Evolutionary conservation across 148 eudicot genomes (phyloP), one percentile per base, ranked within the genome.

Genomic region (Dianthus caryophyllus): DNA sequence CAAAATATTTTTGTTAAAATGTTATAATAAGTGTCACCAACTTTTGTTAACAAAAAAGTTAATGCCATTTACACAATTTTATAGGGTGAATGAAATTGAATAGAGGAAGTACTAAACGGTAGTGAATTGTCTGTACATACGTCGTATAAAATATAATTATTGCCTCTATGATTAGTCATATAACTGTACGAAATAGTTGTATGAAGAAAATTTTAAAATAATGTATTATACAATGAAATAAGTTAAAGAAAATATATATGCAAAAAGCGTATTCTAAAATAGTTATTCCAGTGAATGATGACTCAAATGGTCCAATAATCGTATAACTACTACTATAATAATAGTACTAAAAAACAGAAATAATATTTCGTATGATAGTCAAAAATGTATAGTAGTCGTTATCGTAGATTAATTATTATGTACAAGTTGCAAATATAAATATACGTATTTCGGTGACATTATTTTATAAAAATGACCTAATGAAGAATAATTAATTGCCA

Each of bases 391-490:
- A 25, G 66, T 56, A 65, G 27, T 67, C 15, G 50, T 49, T 44
- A 63, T 63, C 66, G 18, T 63, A 27, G 33, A 24, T 47, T 47
- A n/a, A n/a, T n/a, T n/a, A n/a, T n/a, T n/a, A n/a, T n/a, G 17
- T 21, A n/a, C 70, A 64, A 49, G 56, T 76, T 65, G 68, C 9
- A 14, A 71, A 39, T 71, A 71, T 60, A 59, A n/a, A 52, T 65
- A 38, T 39, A 17, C 39, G 13, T 72, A 25, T 68, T 41, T 74
- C 41, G 56, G 57, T 60, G 64, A 33, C 26, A 60, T 20, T 27
- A 46, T 47, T n/a, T n/a, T 65, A 51, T 68, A 5, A 41, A 63
- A 43, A 27, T 44, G 55, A 61, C 29, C 62, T 14, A 27, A 52
- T 56, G 49, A 46, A 47, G 33, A 24, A 29, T 66, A 47, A 20